phyloP scores from a whole-genome alignment of 2,329 filamentous ascomycete genomes.

The Fusarium decemcellulare region DNA sequence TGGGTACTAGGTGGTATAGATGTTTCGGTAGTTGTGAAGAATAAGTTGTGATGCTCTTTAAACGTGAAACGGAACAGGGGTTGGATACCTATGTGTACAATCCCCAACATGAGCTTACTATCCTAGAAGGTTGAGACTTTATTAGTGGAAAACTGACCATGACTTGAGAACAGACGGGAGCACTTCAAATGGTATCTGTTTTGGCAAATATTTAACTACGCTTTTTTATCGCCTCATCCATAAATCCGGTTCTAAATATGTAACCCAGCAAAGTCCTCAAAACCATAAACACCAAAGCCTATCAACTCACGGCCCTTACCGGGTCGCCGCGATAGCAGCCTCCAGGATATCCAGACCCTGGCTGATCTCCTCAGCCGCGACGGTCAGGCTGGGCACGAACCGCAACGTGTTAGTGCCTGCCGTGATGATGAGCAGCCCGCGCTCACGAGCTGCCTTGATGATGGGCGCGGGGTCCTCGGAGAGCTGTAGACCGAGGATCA shows the following conservation, averaged over 20 bases:
- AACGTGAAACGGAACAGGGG: no score
- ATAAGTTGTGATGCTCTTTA: no score
- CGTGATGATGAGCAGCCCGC: slow-evolving; percentile 91
- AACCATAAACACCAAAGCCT: background rate
- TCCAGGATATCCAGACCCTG: slow-evolving; percentile 83
- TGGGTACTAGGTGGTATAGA: no score
- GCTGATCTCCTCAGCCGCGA: slow-evolving; percentile 85
- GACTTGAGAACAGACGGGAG: background rate
- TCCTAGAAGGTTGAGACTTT: no score
- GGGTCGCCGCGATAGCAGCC: slow-evolving; percentile 69
- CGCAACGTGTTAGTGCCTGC: slow-evolving; percentile 92
- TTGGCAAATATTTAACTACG: slow-evolving; percentile 26
- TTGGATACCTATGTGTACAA: no score
- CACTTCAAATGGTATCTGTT: slow-evolving; percentile 3
- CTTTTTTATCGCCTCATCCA: slow-evolving; percentile 17
- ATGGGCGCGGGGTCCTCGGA: slow-evolving; percentile 79
- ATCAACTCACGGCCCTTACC: slow-evolving; percentile 37
- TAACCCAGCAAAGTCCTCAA: background rate
- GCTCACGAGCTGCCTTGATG: slow-evolving; percentile 87
- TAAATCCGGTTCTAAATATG: slow-evolving; percentile 13
- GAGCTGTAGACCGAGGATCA: slow-evolving; percentile 91
- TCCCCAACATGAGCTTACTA: no score
- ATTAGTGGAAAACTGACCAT: no score
- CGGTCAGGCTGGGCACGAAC: slow-evolving; percentile 89
- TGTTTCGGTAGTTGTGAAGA: no score